Evolutionary conservation across 805 yeast species (phyloP).

Genomic region (Phaffomyces antillensis): DNA sequence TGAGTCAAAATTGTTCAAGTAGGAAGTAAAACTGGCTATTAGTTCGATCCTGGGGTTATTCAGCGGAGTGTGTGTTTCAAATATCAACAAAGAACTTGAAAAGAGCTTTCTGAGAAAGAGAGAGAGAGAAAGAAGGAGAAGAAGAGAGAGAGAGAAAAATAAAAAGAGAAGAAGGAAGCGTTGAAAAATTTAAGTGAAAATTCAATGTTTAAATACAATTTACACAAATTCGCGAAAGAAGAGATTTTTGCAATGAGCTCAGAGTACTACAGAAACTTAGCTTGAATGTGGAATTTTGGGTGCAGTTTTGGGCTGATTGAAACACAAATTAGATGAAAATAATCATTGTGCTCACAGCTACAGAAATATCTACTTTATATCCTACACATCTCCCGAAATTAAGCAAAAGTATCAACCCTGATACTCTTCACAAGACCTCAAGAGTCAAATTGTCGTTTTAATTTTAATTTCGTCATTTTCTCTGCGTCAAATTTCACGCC

Average conservation of each 20-base stretch:
- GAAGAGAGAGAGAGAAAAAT: constrained; percentile 13
- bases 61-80: constrained; percentile 1
- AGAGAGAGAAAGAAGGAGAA: constrained; percentile 12
- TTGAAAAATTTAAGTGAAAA: constrained; percentile 2
- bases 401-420: too few relatives aligned
- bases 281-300: background rate
- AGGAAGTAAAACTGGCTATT: background rate
- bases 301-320: background rate
- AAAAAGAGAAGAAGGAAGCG: constrained; percentile 2
- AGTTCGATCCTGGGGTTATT: background rate
- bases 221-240: constrained; percentile 4
- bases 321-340: background rate
- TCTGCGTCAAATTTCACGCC: background rate
- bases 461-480: constrained; percentile 3
- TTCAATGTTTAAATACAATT: constrained; percentile 8
- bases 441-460: background rate
- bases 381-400: background rate
- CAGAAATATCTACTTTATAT: background rate
- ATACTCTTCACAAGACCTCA: too few relatives aligned
- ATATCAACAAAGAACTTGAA: constrained; percentile 12
- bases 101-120: constrained; percentile 24
- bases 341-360: background rate
- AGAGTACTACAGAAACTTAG: background rate
- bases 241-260: constrained; percentile 8
- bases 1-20: background rate